Evolutionary conservation across 306 rosid species (phyloP), one percentile per base, ranked within the genome.

Genomic region (Lathyrus aphaca): DNA sequence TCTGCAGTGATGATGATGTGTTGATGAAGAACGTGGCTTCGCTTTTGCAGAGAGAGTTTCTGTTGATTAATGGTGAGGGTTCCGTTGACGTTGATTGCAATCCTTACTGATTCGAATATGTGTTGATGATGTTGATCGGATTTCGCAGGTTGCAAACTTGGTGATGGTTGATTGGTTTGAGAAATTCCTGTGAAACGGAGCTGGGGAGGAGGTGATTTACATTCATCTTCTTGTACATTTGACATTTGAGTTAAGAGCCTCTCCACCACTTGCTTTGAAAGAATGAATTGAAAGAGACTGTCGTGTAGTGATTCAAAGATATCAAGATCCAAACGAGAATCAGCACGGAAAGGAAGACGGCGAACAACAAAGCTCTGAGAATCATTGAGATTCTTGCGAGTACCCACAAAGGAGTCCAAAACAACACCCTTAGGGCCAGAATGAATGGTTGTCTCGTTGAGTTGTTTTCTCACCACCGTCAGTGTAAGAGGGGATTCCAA

Each of bases 361-460:
- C 95, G 83, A 0, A 85, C 81, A 35, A 84, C 81, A 19, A 56
- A 27, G 67, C 73, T 74, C 68, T 76, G 64, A 10, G 53, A 77
- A 38, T 79, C 71, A 3, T 75, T 71, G 42, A 43, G 63, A 38
- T 79, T 68, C 3, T 77, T 71, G 46, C 38, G 63, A 3, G 29
- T 11, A 18, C 19, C 14, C 3, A 86, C 89, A 79, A 93, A 93
- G 9, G 98, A 83, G 68, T 93, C 88, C 4, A 90, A 90, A 50
- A 90, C 84, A 21, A 78, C 87, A 27, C 80, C 87, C 50, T 77
- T 79, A 0, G 96, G 96, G 38, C 65, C 59, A 13, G 82, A 64
- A 17, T 65, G 73, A 49, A 66, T 19, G 57, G 42, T 29, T 29
- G 71, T 57, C 8, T 48, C 59, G 51, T 56, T 75, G 3, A 70